Conservation (phyloP, 257 asterid species). For the Ajuga chamaepitys region DNA sequence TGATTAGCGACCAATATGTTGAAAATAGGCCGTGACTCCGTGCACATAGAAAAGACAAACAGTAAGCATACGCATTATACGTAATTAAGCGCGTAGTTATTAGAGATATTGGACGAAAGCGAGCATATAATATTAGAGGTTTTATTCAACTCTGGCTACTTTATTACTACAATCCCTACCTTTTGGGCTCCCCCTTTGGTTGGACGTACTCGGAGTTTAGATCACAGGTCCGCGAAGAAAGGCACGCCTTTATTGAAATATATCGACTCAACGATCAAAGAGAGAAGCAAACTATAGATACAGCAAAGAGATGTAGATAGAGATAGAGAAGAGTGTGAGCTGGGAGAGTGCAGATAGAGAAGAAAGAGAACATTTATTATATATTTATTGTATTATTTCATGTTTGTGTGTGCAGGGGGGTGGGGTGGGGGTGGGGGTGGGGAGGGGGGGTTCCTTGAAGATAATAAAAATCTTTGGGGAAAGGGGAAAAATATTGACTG, state of each 20-base stretch:
- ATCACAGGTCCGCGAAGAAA: constrained; percentile 36
- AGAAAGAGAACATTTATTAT: constrained; percentile 17
- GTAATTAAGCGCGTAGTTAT: constrained; percentile 5
- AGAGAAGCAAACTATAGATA: constrained; percentile 16
- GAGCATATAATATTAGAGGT: constrained; percentile 21
- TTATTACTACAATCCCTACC: constrained; percentile 11
- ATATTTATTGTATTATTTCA: neutral
- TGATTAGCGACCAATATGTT: constrained; percentile 6
- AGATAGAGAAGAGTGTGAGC: constrained; percentile 30
- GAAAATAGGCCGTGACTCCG: constrained; percentile 2
- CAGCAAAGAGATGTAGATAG: constrained; percentile 19
- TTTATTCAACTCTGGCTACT: constrained; percentile 19
- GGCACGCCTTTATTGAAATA: constrained; percentile 30
- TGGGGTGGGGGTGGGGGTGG: neutral
- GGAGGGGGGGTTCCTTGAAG: neutral
- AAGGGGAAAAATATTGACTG: constrained; percentile 7
- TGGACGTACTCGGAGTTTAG: constrained; percentile 30
- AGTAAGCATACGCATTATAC: constrained; percentile 20
- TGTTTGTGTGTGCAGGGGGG: constrained; percentile 20
- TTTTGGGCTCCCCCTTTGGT: constrained; percentile 19
- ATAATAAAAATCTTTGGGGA: constrained; percentile 12
- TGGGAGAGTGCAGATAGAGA: constrained; percentile 32
- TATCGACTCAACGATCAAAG: constrained; percentile 7
- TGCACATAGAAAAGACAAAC: neutral
- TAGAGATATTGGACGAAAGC: constrained; percentile 17